These are phyloP conservation scores for Thraustochytrium sp. DNA, from an alignment of 352 stramenopile genomes.

Conservation along the genomic window DNA sequence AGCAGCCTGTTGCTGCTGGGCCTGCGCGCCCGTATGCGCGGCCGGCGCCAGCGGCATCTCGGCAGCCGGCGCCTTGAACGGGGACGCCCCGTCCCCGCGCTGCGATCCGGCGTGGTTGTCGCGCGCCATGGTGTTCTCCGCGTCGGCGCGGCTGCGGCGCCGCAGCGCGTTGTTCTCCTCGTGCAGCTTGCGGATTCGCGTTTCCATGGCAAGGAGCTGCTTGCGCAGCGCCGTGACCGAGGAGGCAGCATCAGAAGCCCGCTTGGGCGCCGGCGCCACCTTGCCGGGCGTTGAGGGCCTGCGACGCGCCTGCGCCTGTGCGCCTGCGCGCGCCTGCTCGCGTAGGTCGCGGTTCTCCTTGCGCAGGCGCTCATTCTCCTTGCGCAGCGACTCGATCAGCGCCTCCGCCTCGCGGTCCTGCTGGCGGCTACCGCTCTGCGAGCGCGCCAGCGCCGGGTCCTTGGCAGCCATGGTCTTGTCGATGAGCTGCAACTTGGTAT, in stretches of 20 bases:
- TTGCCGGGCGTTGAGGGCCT: neutral
- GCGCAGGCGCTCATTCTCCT: conserved; percentile 64
- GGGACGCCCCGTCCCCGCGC: neutral
- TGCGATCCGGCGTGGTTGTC: neutral
- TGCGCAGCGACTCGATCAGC: conserved; percentile 65
- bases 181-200: conserved; percentile 13
- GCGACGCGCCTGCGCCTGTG: neutral
- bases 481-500: conserved; percentile 76
- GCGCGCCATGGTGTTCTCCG: too few species aligned
- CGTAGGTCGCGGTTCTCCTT: conserved; percentile 66
- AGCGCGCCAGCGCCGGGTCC: conserved; percentile 49
- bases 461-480: conserved; percentile 74
- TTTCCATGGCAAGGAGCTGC: conserved; percentile 5
- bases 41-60: neutral
- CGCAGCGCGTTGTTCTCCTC: conserved; percentile 40
- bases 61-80: neutral
- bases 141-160: neutral
- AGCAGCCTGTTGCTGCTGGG: neutral
- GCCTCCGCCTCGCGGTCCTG: conserved; percentile 69
- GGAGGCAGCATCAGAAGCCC: neutral
- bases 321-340: conserved; percentile 54
- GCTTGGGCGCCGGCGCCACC: neutral
- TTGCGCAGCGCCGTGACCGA: neutral
- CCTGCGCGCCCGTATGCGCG: neutral
- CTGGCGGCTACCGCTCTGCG: conserved; percentile 31